phyloP scores from a whole-genome alignment of 495 filamentous ascomycete species.

The Tuber microsphaerosporum region DNA sequence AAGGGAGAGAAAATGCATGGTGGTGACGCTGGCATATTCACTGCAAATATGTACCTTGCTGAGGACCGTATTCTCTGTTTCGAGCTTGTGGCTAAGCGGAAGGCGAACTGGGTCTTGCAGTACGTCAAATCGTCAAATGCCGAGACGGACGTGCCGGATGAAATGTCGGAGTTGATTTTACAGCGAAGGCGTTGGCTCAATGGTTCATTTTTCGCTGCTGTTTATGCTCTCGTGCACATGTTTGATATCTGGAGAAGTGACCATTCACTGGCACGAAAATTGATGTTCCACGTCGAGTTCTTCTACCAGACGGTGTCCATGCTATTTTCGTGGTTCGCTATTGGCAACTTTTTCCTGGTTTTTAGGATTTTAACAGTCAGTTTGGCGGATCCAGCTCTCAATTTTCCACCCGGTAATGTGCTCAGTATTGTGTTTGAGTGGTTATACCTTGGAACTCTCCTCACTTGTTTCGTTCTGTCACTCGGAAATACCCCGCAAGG shows the following conservation, averaged over 20 bases:
- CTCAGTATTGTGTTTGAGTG: slow-evolving; percentile 90
- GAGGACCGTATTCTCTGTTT: slow-evolving; percentile 99
- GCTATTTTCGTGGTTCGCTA: slow-evolving; percentile 98
- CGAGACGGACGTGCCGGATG: slow-evolving; percentile 96
- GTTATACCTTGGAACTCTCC: slow-evolving; percentile 84
- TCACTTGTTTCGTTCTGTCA: slow-evolving; percentile 91
- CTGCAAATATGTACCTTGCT: slow-evolving; percentile 98
- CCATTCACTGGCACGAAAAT: slow-evolving; percentile 78
- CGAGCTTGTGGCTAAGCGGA: slow-evolving; percentile 94
- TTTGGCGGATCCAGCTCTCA: slow-evolving; percentile 58
- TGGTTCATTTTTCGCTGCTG: slow-evolving; percentile 95
- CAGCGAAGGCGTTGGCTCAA: slow-evolving; percentile 97
- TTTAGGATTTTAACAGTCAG: slow-evolving; percentile 94
- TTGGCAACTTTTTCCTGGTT: slow-evolving; percentile 98
- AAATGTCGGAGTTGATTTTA: slow-evolving; percentile 88
- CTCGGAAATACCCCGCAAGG: slow-evolving; percentile 95
- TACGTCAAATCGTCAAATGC: slow-evolving; percentile 96
- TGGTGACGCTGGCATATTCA: slow-evolving; percentile 89
- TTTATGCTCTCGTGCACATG: slow-evolving; percentile 90
- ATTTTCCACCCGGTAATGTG: slow-evolving; percentile 67
- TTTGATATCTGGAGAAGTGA: slow-evolving; percentile 89
- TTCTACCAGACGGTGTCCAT: slow-evolving; percentile 89
- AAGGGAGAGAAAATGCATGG: slow-evolving; percentile 97
- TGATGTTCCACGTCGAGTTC: slow-evolving; percentile 87
- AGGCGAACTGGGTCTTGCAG: slow-evolving; percentile 91